Evolutionary conservation across 2,329 filamentous ascomycete genomes (phyloP), one percentile per base, ranked within the genome.

Genomic region (Claviceps digitariae): DNA sequence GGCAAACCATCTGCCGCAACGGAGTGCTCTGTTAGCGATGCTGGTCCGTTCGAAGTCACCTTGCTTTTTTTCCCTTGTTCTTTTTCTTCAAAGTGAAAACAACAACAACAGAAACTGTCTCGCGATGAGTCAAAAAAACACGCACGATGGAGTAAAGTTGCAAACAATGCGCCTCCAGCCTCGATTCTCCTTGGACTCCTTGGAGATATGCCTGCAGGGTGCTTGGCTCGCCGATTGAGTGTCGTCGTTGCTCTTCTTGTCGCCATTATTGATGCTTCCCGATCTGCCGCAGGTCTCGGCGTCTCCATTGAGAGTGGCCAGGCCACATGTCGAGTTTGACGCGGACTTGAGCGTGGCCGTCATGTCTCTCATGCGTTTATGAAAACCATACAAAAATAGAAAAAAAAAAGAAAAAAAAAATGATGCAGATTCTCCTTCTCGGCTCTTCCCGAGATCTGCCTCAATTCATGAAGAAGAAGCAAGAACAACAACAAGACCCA

Each of bases 61-160:
- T 34, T 12, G 3, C 12, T 13, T 3, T 34, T 34, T 13, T 10
- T 13, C 10, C 10, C 31, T 34, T 34, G 9, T 12, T 34, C 12
- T 34, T 12, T 13, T 34, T 34, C 10, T 34, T 2, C 31, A 34
- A 34, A 9, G 31, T 4, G 9, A 9, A 10, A 34, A 34, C n/a
- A n/a, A n/a, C n/a, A n/a, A n/a, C n/a, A n/a, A 34, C 31, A 34
- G 7, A 34, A 34, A 29, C 8, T 29, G 27, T 29, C 27, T 29
- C 8, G 27, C 27, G 27, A 29, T 29, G 27, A 29, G 27, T 29
- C 27, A 29, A 29, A 29, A 29, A 4, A 34, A 34, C 15, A 66
- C 74, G 62, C 64, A 77, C 73, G 75, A 78, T 34, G 76, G 76
- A 31, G 73, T 77, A 58, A 79, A 79, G 60, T 79, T 75, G 53